Evolutionary conservation across 2,329 filamentous ascomycete genomes (phyloP), one percentile per base, ranked within the genome.

Genomic region (Amylocarpus encephaloides): DNA sequence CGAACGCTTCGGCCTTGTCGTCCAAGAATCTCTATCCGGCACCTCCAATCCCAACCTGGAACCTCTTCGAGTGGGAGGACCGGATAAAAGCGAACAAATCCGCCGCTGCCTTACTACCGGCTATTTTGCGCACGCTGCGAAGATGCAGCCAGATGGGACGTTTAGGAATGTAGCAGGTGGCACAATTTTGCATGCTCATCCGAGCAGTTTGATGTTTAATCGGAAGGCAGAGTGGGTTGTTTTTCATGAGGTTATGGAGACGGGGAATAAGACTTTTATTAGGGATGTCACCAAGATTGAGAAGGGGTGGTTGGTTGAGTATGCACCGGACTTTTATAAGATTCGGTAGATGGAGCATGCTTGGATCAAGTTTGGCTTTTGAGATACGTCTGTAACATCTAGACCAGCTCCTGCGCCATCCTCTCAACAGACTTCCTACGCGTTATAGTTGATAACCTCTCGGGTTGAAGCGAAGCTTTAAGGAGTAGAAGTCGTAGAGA

Each of bases 141-240:
- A 84, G 64, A 96, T 97, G 91, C 88, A 94, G 67, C 78, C 88
- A 0, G 92, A 97, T 71, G 93, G 93, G 12, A 91, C 82, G 4
- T 96, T 95, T 67, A 82, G 80, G 59, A 92, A 88, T 45, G 83
- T 95, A n/a, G 83, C 84, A 53, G 89, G 89, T 29, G 82, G 82
- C 35, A 85, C 85, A 45, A 79, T 82, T 4, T 73, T 97, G 47
- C 80, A 95, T 71, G 89, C 90, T 18, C 93, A 98, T 69, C 93
- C 93, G 0, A 95, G 82, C 64, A 94, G 87, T 35, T 71, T 97
- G 59, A 89, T 97, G 82, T 97, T 97, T 73, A 95, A 95, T 68
- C 83, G 91, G 50, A 96, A 94, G 72, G 89, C 89, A 10, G 90
- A 96, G 57, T 97, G 92, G 90, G 90, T 97, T 9, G 79, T 98